Conservation (phyloP, 2,329 filamentous ascomycete genomes). For the Pseudohalonectria lignicola region DNA sequence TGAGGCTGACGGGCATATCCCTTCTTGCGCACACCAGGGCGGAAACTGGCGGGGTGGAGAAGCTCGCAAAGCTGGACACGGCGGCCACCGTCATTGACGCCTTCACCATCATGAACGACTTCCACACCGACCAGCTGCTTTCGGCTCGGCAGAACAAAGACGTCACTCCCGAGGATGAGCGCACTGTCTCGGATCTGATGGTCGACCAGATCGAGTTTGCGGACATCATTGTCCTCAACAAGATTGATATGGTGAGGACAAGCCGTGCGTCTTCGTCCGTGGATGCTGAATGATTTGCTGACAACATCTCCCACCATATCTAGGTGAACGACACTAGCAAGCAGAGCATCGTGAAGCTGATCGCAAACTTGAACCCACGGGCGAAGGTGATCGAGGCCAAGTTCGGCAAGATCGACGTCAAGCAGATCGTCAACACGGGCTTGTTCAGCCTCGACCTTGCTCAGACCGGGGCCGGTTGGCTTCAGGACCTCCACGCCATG, state of each 20-base stretch:
- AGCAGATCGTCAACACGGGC: conserved; percentile 53
- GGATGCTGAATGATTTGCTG: background rate
- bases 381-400: conserved; percentile 53
- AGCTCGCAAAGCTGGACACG: conserved; percentile 56
- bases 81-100: conserved; percentile 64
- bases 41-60: conserved; percentile 51
- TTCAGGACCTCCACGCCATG: conserved; percentile 60
- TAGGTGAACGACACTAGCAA: conserved; percentile 29
- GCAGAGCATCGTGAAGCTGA: conserved; percentile 35
- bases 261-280: background rate
- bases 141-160: conserved; percentile 53
- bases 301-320: no score
- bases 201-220: conserved; percentile 72
- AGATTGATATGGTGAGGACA: conserved; percentile 47
- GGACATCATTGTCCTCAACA: conserved; percentile 63
- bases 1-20: no score
- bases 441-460: conserved; percentile 55
- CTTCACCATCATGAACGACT: conserved; percentile 62
- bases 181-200: conserved; percentile 65
- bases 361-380: conserved; percentile 53
- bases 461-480: conserved; percentile 56
- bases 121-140: conserved; percentile 58
- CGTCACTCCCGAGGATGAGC: conserved; percentile 55
- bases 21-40: no score
- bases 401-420: conserved; percentile 48